Evolutionary conservation across 1,284 basidiomycete species (phyloP).

Genomic region (Trametes hirsuta): DNA sequence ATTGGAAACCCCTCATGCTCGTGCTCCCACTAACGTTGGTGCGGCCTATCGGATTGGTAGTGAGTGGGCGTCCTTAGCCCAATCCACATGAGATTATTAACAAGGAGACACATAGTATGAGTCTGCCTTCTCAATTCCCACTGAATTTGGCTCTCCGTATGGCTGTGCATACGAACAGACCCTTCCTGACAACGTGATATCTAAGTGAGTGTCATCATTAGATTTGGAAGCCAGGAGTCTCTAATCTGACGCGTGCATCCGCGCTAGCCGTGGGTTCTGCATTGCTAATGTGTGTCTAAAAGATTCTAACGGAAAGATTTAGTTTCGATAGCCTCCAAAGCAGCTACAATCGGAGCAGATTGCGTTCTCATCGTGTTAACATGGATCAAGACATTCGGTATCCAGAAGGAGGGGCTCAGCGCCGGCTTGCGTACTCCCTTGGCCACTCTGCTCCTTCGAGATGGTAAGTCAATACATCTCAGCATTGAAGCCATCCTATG

Average conservation of each 20-base stretch:
- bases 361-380: slow-evolving; percentile 10
- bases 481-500: no score
- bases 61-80: slow-evolving; percentile 11
- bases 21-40: slow-evolving; percentile 5
- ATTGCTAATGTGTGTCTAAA: not conserved
- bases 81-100: not conserved
- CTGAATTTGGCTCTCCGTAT: not conserved
- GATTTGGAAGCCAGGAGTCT: no score
- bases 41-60: slow-evolving; percentile 8
- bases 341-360: slow-evolving; percentile 7
- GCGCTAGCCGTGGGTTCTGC: not conserved
- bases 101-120: not conserved
- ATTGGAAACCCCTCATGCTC: slow-evolving; percentile 12
- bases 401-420: not conserved
- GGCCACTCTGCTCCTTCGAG: slow-evolving; percentile 12
- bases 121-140: not conserved
- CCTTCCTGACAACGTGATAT: not conserved
- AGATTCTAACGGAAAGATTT: not conserved
- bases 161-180: not conserved
- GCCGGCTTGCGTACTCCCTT: slow-evolving; percentile 3
- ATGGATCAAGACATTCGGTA: slow-evolving; percentile 12
- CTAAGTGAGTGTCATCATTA: not conserved
- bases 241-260: no score
- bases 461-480: not conserved
- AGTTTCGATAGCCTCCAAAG: slow-evolving; percentile 4